Percentiles rank a stretch among this genome's conserved stretches.
Evolutionary conservation across 1,139 yeast species (phyloP).

Genomic region (Ogataea hybrid): DNA sequence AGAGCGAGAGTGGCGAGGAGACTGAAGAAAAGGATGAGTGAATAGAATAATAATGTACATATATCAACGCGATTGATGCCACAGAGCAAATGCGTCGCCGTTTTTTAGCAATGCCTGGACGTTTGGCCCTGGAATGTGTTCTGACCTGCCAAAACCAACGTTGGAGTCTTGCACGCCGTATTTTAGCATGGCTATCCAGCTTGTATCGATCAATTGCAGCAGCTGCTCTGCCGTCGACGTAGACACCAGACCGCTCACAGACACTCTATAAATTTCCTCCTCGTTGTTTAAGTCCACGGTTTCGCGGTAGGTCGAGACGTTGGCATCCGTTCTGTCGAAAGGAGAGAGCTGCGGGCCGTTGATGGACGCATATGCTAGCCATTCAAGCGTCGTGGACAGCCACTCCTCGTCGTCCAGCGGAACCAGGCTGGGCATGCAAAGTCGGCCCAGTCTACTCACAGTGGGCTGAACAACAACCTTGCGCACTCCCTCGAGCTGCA

Average conservation of each 20-base stretch:
- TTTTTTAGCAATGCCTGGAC: slow-evolving; percentile 21
- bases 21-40: slow-evolving; percentile 24
- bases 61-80: slow-evolving; percentile 19
- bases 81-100: slow-evolving; percentile 19
- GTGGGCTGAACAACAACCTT: neutral
- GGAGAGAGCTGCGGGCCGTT: slow-evolving; percentile 26
- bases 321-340: slow-evolving; percentile 19
- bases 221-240: slow-evolving; percentile 6
- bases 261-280: slow-evolving; percentile 13
- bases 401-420: slow-evolving; percentile 21
- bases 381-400: slow-evolving; percentile 26
- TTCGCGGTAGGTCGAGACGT: slow-evolving; percentile 23
- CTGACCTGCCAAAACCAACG: slow-evolving; percentile 25
- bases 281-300: slow-evolving; percentile 11
- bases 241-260: slow-evolving; percentile 18
- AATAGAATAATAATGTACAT: slow-evolving; percentile 8
- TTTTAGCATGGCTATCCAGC: slow-evolving; percentile 27
- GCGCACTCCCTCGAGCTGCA: neutral
- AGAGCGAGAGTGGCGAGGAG: slow-evolving; percentile 30
- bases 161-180: slow-evolving; percentile 30
- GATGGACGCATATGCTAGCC: slow-evolving; percentile 28
- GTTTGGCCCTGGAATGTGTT: slow-evolving; percentile 33
- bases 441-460: slow-evolving; percentile 9
- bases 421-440: slow-evolving; percentile 21
- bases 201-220: slow-evolving; percentile 4